Base-by-base conservation (phyloP, 768 basidiomycete species). In the Leucocoprinus leucothites region DNA sequence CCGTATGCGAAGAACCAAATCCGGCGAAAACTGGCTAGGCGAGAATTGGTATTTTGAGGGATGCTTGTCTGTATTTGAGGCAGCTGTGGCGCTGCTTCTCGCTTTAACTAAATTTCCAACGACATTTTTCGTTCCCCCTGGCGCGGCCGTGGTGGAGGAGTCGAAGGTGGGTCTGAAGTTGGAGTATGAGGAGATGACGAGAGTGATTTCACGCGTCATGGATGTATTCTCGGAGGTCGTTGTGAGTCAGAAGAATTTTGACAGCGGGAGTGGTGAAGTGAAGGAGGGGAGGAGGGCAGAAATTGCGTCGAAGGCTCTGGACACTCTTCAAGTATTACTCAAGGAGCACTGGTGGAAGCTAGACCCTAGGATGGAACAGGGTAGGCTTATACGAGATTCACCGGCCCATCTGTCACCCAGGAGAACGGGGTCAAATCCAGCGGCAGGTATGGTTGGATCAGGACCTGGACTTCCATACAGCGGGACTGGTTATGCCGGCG, bases 61-160 rank as follows among this genome's bases (percentile, higher is more conserved):
- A 4, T 77, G 73, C 56, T 72, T 74, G 61, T 72, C 74, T 7
- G 66, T 79, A 9, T 75, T 78, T 58, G 79, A 81, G 61, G 77
- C 74, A 25, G 70, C 75, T 14, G 71, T 81, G 51, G 74, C 74
- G 54, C 71, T 81, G 19, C 66, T 74, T 34, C 74, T 74, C 21
- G 73, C 71, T 11, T 60, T 76, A 49, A 65, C 74, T 14, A 74
- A 74, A 50, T 66, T 67, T 41, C 72, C 74, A 40, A 31, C 46
- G 13, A 40, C 19, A 6, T 55, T 55, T 19, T 21, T 55, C 11
- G 36, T 41, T 11, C 47, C 35, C 21, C 47, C 46, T 1, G 46
- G 46, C 2, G 36, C 38, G 7, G 41, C 31, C 22, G 19, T 55
- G 46, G 36, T 16, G n/a, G 53, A 55, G 28, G 53, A 55, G 24